These are phyloP conservation scores for Lichenothelia convexa DNA, from an alignment of 495 filamentous ascomycete species.

Conservation along the genomic window DNA sequence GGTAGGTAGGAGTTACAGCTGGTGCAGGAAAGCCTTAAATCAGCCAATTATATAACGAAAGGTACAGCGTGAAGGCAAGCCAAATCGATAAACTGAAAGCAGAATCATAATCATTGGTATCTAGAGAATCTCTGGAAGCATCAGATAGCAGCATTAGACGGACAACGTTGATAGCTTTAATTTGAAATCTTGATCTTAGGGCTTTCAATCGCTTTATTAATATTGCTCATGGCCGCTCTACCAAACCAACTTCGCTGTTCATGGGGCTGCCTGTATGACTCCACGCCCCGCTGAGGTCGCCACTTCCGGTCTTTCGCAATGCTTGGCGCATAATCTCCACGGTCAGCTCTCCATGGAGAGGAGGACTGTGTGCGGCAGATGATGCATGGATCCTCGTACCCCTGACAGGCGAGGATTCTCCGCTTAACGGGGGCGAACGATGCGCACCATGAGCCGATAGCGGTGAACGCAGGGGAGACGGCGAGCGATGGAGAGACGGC, in stretches of 20 bases:
- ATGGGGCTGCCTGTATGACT: constrained; percentile 46
- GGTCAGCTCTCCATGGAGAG: constrained; percentile 46
- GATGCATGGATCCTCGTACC: constrained; percentile 38
- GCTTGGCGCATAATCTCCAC: constrained; percentile 89
- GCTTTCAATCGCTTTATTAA: too few relatives aligned
- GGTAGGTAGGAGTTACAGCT: too few relatives aligned
- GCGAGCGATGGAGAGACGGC: constrained; percentile 30
- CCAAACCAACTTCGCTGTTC: constrained; percentile 22
- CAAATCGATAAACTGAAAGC: too few relatives aligned
- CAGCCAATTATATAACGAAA: too few relatives aligned
- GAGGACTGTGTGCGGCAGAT: constrained; percentile 20
- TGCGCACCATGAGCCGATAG: constrained; percentile 43
- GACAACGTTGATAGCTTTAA: too few relatives aligned
- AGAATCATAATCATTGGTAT: too few relatives aligned
- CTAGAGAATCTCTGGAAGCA: too few relatives aligned
- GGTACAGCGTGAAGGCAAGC: too few relatives aligned
- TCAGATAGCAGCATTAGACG: too few relatives aligned
- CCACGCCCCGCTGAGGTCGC: constrained; percentile 46
- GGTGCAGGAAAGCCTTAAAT: too few relatives aligned
- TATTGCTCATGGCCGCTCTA: too few relatives aligned
- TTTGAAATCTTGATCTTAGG: too few relatives aligned
- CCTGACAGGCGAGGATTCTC: constrained; percentile 35
- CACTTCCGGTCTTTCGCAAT: constrained; percentile 60
- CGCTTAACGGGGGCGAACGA: constrained; percentile 55
- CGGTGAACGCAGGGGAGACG: constrained; percentile 53